Evolutionary conservation across 2,329 filamentous ascomycete genomes (phyloP), one percentile per base, ranked within the genome.

Genomic region (Sclerotinia trifoliorum): DNA sequence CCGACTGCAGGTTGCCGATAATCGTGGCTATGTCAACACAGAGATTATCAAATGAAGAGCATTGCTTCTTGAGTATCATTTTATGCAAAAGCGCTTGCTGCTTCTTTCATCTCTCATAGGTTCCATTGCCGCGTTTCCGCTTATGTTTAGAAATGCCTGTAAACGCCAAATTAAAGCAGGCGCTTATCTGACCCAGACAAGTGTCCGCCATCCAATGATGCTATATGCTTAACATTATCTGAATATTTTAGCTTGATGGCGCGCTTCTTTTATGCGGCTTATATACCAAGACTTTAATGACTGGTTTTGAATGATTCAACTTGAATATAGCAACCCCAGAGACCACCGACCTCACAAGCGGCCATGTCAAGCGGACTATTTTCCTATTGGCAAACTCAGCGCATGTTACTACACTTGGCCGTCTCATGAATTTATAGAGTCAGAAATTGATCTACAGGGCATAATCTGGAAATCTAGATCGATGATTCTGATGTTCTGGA

Each of bases 341-440:
- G 46, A 49, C 24, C 10, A 44, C 44, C 74, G 73, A 73, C 73
- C 68, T 70, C 54, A 57, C 70, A 70, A 64, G 56, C n/a, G 57
- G 62, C 29, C 29, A 58, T 66, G 6, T 42, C 29, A 48, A 42
- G 46, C 58, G 70, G 69, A 42, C 65, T 51, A 19, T 46, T 49
- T 42, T 73, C 72, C 68, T 39, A 77, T 77, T 77, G 75, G 76
- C 68, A 71, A 71, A 44, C 61, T 56, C 74, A 77, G 76, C 76
- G 76, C 63, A 66, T 75, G 72, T 70, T 71, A 75, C 69, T 32
- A 77, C 75, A 71, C 51, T 65, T 69, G 58, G 62, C 62, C 74
- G 76, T 77, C 73, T 76, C 76, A 76, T 72, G 67, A 74, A 75
- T 74, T 74, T 73, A 74, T 77, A 77, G 74, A 77, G 70, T 74